A percentile compares a stretch with the other conserved stretches of the same genome.
These are phyloP conservation scores for Isoetes taiwanensis DNA, from an alignment of 75 land plant genomes.

Conservation along the genomic window DNA sequence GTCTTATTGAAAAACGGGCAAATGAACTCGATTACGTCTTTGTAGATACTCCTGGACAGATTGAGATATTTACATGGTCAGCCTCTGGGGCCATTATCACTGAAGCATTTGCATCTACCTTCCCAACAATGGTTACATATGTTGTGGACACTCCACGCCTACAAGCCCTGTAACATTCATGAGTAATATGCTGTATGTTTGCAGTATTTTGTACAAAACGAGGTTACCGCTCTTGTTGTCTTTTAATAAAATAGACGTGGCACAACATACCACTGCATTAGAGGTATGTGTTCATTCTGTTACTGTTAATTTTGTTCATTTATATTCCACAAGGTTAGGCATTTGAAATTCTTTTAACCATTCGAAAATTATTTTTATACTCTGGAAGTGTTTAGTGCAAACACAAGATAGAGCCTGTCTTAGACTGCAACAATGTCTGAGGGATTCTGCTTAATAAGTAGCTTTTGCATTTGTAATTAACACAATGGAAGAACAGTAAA, in stretches of 20 bases:
- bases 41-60: constrained; percentile 98
- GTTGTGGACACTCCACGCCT: constrained; percentile 96
- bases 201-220: constrained; percentile 92
- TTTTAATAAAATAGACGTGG: constrained; percentile 92
- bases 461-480: not conserved
- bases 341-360: too few species aligned
- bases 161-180: constrained; percentile 82
- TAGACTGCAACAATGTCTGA: not conserved
- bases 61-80: constrained; percentile 99
- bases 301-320: not conserved
- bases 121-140: constrained; percentile 83
- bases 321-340: too few species aligned
- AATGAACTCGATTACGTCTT: constrained; percentile 92
- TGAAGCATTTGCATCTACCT: constrained; percentile 96
- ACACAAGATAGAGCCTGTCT: not conserved
- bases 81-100: constrained; percentile 97
- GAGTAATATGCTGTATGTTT: constrained; percentile 99
- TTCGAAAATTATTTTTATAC: too few species aligned
- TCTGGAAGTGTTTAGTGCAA: not conserved
- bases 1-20: constrained; percentile 77
- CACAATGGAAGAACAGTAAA: not conserved
- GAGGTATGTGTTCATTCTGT: constrained; percentile 45
- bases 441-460: not conserved
- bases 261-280: constrained; percentile 84
- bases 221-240: constrained; percentile 65